Conservation (phyloP, 2,329 filamentous ascomycete species). For the Fusarium nygamai region DNA sequence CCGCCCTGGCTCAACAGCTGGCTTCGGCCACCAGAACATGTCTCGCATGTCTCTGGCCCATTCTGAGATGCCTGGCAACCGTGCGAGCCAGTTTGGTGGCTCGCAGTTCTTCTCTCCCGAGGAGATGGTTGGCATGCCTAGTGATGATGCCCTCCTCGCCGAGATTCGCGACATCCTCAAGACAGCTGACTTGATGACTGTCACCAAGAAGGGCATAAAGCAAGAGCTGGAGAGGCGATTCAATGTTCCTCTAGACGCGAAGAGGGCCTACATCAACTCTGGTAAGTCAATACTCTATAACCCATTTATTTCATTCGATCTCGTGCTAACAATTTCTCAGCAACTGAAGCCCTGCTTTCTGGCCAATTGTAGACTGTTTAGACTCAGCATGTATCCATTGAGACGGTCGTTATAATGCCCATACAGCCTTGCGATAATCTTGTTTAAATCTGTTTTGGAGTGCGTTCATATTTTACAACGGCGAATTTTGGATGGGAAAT, state of each 20-base stretch:
- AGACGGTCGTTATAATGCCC: constrained; percentile 32
- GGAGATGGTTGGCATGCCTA: constrained; percentile 80
- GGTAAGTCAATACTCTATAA: constrained; percentile 62
- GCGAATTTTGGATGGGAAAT: constrained; percentile 38
- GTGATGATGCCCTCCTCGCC: constrained; percentile 87
- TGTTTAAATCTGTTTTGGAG: constrained; percentile 19
- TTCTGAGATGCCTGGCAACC: constrained; percentile 70
- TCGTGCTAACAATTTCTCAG: constrained; percentile 51
- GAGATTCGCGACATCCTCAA: constrained; percentile 95
- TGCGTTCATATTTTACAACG: constrained; percentile 11
- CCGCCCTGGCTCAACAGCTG: constrained; percentile 65
- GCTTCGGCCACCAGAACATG: constrained; percentile 55
- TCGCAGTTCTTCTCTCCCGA: constrained; percentile 69
- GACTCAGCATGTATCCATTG: constrained; percentile 12
- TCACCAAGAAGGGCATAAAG: constrained; percentile 99
- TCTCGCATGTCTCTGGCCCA: constrained; percentile 84
- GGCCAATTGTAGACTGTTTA: constrained; percentile 70
- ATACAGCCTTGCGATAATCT: constrained; percentile 22
- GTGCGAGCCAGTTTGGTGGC: constrained; percentile 69
- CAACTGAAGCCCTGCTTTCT: constrained; percentile 82
- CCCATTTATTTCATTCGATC: neutral
- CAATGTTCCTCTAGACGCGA: constrained; percentile 83
- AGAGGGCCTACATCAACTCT: constrained; percentile 92
- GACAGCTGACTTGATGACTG: constrained; percentile 94
- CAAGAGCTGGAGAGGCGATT: constrained; percentile 91